Evolutionary conservation across 1,284 basidiomycete species (phyloP), one percentile per base, ranked within the genome.

Genomic region (Thelephora terrestris): DNA sequence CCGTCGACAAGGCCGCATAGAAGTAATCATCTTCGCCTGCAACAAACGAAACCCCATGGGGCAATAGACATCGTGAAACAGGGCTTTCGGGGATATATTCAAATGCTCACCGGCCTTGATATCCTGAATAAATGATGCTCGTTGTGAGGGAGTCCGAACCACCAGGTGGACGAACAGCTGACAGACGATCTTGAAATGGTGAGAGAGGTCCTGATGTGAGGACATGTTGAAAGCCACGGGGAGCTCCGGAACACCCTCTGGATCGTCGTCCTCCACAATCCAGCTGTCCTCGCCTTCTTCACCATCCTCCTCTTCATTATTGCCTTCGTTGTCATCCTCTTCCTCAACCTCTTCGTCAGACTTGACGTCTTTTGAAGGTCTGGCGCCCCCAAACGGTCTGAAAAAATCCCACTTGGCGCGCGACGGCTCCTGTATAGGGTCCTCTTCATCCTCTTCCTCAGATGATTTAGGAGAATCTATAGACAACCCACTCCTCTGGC

Each of bases 101-200:
- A 21, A 21, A 21, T 39, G 1, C 53, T 32, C 29, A 32, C 44
- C 4, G 52, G 35, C 46, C 27, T 54, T 43, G 44, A 68, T 70
- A 34, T 68, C 60, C 51, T 74, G 60, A 73, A 84, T 77, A 56
- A 77, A 81, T 5, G 65, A 57, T 43, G 65, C 67, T 14, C 85
- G 70, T 43, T 79, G 68, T 6, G 61, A 61, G n/a, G 67, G 60
- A 6, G 76, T 70, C 21, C 69, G 74, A 27, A 89, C 78, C 18
- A 84, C 83, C 37, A 92, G 67, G 55, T 91, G 82, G 3, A 91
- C 82, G 55, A 91, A 83, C 38, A 91, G 76, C 58, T 93, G 90
- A 56, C 87, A 91, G 27, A 92, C 74, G 43, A 87, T 81, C 64
- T 89, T 90, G 73, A 90, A 89, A 51, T 88, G 84, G 53, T 84